Conservation (phyloP, 202 grass and related monocot genomes). For the Elaeis oleifera region DNA sequence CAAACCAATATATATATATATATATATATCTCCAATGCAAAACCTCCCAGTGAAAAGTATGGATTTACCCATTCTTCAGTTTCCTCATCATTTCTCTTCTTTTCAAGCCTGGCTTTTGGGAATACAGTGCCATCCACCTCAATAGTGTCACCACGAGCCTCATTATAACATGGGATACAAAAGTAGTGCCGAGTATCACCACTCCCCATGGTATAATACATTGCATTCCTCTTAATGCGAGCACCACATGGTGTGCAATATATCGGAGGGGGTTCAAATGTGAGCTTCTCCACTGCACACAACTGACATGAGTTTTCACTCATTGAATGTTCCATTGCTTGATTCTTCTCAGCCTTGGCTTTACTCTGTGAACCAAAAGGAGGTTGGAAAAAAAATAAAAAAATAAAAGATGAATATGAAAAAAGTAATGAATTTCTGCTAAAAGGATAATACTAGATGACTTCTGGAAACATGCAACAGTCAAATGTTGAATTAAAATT, state of each 20-base stretch:
- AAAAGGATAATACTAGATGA: too few relatives aligned
- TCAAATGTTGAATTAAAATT: too few relatives aligned
- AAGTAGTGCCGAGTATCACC: constrained; percentile 81
- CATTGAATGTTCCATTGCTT: constrained; percentile 62
- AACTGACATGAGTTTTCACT: constrained; percentile 99
- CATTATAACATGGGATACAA: constrained; percentile 86
- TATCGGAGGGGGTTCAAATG: constrained; percentile 95
- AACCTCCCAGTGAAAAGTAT: too few relatives aligned
- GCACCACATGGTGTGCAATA: constrained; percentile 92
- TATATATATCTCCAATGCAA: too few relatives aligned
- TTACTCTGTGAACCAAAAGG: constrained; percentile 61
- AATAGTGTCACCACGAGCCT: constrained; percentile 80
- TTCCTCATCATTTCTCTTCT: constrained; percentile 97
- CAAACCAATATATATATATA: too few relatives aligned
- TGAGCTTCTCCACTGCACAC: constrained; percentile 94
- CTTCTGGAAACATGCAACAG: too few relatives aligned
- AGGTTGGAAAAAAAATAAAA: too few relatives aligned
- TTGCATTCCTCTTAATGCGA: constrained; percentile 88
- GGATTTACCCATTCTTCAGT: constrained; percentile 93
- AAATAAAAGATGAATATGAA: too few relatives aligned
- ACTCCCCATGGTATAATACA: constrained; percentile 78
- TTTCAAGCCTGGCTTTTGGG: constrained; percentile 67
- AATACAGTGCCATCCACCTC: constrained; percentile 64
- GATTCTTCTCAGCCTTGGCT: constrained; percentile 97
- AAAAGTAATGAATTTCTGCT: too few relatives aligned